These are phyloP conservation scores for Schoenoplectus tabernaemontani DNA, from an alignment of 202 grass and related monocot genomes.

Conservation along the genomic window DNA sequence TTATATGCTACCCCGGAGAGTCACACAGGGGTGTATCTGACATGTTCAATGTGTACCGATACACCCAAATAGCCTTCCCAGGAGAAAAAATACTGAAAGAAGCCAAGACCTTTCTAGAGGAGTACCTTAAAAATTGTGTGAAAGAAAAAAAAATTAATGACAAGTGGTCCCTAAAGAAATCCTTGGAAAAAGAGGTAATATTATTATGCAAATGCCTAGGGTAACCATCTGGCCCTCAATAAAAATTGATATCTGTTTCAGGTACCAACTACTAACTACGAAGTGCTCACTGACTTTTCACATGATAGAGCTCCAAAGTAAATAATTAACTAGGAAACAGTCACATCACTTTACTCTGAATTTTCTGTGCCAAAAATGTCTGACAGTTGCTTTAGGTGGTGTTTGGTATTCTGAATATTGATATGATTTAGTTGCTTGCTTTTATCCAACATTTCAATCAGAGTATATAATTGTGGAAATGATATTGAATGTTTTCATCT, in stretches of 20 bases:
- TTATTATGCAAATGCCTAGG: background rate
- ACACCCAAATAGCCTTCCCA: constrained; percentile 22
- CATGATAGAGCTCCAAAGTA: too few species aligned
- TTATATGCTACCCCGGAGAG: constrained; percentile 20
- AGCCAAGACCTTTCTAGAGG: background rate
- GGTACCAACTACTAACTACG: background rate
- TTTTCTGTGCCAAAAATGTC: too few species aligned
- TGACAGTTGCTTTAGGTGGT: too few species aligned
- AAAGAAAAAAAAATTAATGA: constrained; percentile 23
- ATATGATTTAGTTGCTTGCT: too few species aligned
- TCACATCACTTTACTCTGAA: too few species aligned
- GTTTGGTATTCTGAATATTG: too few species aligned
- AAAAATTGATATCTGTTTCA: background rate
- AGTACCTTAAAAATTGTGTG: constrained; percentile 18
- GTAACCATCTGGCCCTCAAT: background rate
- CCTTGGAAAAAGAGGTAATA: constrained; percentile 27
- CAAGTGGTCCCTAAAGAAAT: constrained; percentile 31
- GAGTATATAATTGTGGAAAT: too few species aligned
- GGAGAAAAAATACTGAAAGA: constrained; percentile 36
- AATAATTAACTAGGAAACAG: too few species aligned
- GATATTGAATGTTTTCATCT: too few species aligned
- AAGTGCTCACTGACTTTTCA: too few species aligned
- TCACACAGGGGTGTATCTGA: constrained; percentile 17
- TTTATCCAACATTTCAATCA: too few species aligned
- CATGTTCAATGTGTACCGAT: constrained; percentile 31